A percentile compares a stretch with the other conserved stretches of the same genome.
phyloP scores from a whole-genome alignment of 495 filamentous ascomycete species.

The Podospora tetraspora region DNA sequence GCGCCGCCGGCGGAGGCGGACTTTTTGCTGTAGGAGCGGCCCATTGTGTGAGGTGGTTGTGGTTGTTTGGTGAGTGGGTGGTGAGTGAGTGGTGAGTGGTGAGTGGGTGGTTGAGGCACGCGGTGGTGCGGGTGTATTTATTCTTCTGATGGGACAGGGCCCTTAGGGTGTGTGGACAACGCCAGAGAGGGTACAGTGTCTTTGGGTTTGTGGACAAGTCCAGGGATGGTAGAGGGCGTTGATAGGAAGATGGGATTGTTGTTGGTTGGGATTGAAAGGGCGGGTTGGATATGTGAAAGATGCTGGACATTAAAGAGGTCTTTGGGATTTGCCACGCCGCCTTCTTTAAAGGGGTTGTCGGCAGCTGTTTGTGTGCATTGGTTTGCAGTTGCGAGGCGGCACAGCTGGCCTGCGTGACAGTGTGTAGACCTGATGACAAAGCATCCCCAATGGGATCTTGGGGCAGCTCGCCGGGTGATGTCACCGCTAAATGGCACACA shows the following conservation, averaged over 20 bases:
- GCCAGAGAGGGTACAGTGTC: neutral
- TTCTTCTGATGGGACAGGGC: neutral
- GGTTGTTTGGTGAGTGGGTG: neutral
- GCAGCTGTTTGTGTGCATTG: neutral
- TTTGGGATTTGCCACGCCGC: neutral
- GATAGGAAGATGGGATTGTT: neutral
- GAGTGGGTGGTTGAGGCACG: neutral
- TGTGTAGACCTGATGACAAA: neutral
- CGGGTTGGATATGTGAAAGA: neutral
- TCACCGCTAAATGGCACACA: neutral
- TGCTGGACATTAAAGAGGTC: neutral
- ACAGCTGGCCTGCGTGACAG: neutral
- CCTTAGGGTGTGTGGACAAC: neutral
- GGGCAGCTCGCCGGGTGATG: neutral
- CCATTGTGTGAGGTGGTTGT: constrained; percentile 12
- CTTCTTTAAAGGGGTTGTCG: too few relatives aligned
- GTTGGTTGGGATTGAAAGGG: neutral
- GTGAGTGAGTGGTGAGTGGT: neutral
- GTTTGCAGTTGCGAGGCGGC: neutral
- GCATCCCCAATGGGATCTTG: neutral
- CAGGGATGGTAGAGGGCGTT: neutral
- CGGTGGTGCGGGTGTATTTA: neutral
- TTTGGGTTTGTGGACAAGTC: neutral
- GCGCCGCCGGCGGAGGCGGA: constrained; percentile 15
- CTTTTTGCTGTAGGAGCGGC: constrained; percentile 21